phyloP scores from a whole-genome alignment of 164 flowering plant genomes.

The Litsea cubeba region DNA sequence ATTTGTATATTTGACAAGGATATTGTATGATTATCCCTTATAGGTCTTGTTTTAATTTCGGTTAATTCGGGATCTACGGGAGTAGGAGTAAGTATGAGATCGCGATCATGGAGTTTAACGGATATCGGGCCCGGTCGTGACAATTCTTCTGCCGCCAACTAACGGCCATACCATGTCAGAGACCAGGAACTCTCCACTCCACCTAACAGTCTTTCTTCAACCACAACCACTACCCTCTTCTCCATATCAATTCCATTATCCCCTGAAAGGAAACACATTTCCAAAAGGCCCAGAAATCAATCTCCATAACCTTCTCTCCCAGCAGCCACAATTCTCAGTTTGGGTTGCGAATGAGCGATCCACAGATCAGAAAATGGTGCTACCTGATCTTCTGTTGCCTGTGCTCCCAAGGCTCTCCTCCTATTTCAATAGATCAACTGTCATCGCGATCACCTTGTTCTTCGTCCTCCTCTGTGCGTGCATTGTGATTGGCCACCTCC shows the following conservation, averaged over 20 bases:
- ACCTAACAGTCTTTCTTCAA: constrained; percentile 34
- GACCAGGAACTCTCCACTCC: neutral
- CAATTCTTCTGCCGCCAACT: too few species aligned
- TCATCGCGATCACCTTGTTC: constrained; percentile 38
- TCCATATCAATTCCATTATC: neutral
- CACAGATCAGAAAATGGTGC: constrained; percentile 16
- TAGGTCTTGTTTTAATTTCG: too few species aligned
- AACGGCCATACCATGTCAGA: constrained; percentile 12
- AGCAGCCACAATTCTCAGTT: neutral
- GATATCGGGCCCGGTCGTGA: too few species aligned
- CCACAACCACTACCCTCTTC: neutral
- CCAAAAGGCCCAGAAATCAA: neutral
- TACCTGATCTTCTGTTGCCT: constrained; percentile 4
- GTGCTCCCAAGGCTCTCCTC: constrained; percentile 12
- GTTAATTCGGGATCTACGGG: too few species aligned
- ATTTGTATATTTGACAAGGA: too few species aligned
- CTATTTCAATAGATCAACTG: constrained; percentile 18
- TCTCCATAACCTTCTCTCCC: neutral
- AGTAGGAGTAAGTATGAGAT: too few species aligned
- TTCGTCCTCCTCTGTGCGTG: constrained; percentile 48
- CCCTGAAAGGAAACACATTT: neutral
- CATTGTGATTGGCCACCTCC: constrained; percentile 53
- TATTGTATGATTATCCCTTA: too few species aligned
- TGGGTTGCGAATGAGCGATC: constrained; percentile 19
- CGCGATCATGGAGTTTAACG: too few species aligned